Base-by-base conservation (phyloP, 2,329 filamentous ascomycete species). In the Diaporthe sp. region DNA sequence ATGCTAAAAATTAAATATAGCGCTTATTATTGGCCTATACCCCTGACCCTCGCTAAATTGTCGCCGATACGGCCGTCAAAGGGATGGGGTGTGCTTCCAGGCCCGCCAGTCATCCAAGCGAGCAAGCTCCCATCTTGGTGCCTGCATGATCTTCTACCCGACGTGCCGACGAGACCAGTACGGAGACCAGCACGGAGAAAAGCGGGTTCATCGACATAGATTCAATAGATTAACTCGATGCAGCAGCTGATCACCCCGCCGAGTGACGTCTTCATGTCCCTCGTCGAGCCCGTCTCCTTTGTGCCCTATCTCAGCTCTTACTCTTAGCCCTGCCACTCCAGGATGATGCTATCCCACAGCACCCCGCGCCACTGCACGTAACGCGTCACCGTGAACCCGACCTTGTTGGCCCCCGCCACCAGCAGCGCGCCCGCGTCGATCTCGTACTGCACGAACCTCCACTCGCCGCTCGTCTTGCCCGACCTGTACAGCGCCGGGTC, bases 401-500 rank as follows among this genome's bases (percentile, higher is more conserved):
- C 74, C 72, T 81, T 79, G 51, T 82, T 82, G 15, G 49, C 57
- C 15, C 80, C 78, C 49, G 76, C 44, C 55, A 72, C 77, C 58
- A 82, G 62, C 37, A 80, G 57, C 22, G 59, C 67, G 12, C 42
- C 61, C 6, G 74, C 76, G 10, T 78, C 76, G 12, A 82, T 79
- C 15, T 77, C 75, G 67, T 82, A 86, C 79, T 89, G 85, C 34
- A 87, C 83, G 28, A 86, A 81, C 72, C 85, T 81, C 86, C 86
- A 88, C 80, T 89, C 87, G 1, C 87, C 87, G 7, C 85, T 86
- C 34, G 80, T 79, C 9, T 86, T 89, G 28, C 83, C 86, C 13
- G 84, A 86, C n/a, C 87, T 82, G 79, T 89, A 89, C 49, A 88
- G 81, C 28, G 83, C 84, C 6, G 87, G 87, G 76, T 88, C 87